Evolutionary conservation across 1,139 yeast species (phyloP), one percentile per base, ranked within the genome.

Genomic region (Saccharomyces hybrid): DNA sequence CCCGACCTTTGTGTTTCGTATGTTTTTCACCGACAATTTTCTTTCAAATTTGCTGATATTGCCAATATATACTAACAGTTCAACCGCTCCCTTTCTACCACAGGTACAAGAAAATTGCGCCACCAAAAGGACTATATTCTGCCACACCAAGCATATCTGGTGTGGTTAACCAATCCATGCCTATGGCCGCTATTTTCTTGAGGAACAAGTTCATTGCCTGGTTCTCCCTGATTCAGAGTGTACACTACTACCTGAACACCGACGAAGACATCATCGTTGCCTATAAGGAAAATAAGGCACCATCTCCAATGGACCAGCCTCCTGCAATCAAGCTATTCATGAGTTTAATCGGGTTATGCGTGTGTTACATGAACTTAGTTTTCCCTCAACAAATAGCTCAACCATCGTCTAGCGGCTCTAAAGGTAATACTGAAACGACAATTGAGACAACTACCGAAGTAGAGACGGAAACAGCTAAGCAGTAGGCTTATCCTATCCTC

Each of bases 181-280:
- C 88, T 42, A 81, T 83, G 85, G 84, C 84, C 7, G 86, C 87
- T 49, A 81, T 83, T 83, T 77, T 78, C 66, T 70, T 78, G 74
- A 75, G 63, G 56, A 69, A 67, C 65, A 60, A 67, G 66, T 65
- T 68, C 59, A 51, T 72, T 54, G 69, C 70, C 50, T 70, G 75
- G 72, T 64, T 68, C 47, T 62, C 71, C 1, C 42, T 70, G 14
- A 56, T 70, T 16, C 68, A 64, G 31, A 59, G 65, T 46, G 54
- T 66, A 47, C 70, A 69, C 51, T 62, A 59, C 50, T 62, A 57
- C 32, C 57, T 69, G 34, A 68, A 63, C 41, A 60, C 63, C 8
- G 63, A 61, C 46, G 57, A 59, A 13, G 69, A 66, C 30, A 59
- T 61, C 31, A 50, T 59, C 13, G 49, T 53, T 5, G 47, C 54